These are phyloP conservation scores for Polychaeton citri DNA, from an alignment of 2,329 filamentous ascomycete species.

Conservation along the genomic window DNA sequence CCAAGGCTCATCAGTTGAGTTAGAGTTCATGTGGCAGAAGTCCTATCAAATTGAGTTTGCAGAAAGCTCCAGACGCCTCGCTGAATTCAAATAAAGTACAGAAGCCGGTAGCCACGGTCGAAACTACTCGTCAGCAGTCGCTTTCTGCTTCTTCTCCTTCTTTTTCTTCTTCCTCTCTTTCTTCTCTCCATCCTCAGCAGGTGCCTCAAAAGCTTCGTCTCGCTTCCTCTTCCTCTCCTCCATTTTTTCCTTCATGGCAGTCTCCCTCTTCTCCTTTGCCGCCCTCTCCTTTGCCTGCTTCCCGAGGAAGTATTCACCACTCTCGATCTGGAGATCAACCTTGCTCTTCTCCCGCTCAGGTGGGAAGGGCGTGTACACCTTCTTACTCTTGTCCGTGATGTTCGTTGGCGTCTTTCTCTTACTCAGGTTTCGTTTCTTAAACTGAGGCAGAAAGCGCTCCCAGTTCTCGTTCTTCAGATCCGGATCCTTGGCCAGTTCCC, in stretches of 20 bases:
- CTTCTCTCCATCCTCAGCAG: constrained; percentile 54
- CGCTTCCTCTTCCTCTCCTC: constrained; percentile 76
- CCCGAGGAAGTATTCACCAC: constrained; percentile 87
- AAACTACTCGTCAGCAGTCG: constrained; percentile 16
- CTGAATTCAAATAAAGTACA: no score
- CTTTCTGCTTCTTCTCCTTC: constrained; percentile 27
- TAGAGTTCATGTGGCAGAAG: no score
- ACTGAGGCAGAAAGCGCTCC: constrained; percentile 93
- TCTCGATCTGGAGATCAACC: constrained; percentile 94
- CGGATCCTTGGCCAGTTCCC: constrained; percentile 80
- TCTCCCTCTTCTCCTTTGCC: constrained; percentile 63
- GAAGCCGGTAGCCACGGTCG: no score
- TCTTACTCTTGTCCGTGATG: constrained; percentile 86
- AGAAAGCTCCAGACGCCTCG: no score
- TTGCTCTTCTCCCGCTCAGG: constrained; percentile 97
- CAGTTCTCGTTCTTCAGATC: constrained; percentile 78
- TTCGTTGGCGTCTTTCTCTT: constrained; percentile 71
- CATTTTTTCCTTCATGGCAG: constrained; percentile 77
- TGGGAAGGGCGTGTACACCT: constrained; percentile 92
- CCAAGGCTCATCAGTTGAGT: no score
- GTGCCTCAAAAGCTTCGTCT: constrained; percentile 75
- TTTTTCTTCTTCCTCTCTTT: constrained; percentile 38
- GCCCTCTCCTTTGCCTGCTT: constrained; percentile 86
- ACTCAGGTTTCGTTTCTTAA: constrained; percentile 84
- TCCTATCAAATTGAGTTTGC: no score